Percentiles rank a stretch among this genome's conserved stretches.
These are phyloP conservation scores for Metschnikowia orientalis DNA, from an alignment of 805 yeast genomes.

Conservation along the genomic window DNA sequence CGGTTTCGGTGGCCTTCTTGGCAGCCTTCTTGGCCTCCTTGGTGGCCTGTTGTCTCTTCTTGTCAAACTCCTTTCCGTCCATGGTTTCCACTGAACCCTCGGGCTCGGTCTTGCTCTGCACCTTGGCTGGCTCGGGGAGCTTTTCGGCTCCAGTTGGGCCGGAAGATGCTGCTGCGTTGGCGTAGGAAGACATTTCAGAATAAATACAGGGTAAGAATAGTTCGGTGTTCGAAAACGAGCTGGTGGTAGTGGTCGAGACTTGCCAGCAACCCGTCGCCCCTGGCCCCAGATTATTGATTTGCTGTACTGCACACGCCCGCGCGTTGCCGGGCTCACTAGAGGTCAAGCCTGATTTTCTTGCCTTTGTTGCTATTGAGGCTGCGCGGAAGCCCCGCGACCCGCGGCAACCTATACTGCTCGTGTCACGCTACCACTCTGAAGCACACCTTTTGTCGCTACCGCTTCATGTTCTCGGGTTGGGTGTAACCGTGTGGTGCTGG, in stretches of 20 bases:
- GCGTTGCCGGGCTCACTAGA: too few relatives aligned
- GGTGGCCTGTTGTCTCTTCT: constrained; percentile 26
- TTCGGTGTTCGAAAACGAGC: constrained; percentile 1
- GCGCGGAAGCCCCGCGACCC: too few relatives aligned
- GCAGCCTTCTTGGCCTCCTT: constrained; percentile 17
- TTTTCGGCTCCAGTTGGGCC: constrained; percentile 31
- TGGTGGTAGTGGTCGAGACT: neutral
- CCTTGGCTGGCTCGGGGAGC: constrained; percentile 27
- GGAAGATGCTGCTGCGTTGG: constrained; percentile 40
- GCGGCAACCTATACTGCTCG: neutral
- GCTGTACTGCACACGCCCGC: constrained; percentile 15
- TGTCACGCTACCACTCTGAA: constrained; percentile 1
- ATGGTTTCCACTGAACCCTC: constrained; percentile 23
- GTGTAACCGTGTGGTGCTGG: too few relatives aligned
- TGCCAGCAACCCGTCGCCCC: constrained; percentile 8
- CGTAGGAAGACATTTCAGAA: constrained; percentile 24
- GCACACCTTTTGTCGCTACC: constrained; percentile 4
- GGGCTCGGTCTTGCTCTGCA: constrained; percentile 22
- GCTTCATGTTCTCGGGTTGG: too few relatives aligned
- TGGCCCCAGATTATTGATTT: constrained; percentile 16
- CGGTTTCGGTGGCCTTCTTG: constrained; percentile 18
- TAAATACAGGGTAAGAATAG: constrained; percentile 1
- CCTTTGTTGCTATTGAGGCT: constrained; percentile 6
- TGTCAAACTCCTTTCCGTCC: constrained; percentile 20
- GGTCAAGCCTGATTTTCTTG: too few relatives aligned